A percentile compares a stretch with the other conserved stretches of the same genome.
Conservation (phyloP, 2,329 filamentous ascomycete species). For the Colletotrichum lindemuthianum region DNA sequence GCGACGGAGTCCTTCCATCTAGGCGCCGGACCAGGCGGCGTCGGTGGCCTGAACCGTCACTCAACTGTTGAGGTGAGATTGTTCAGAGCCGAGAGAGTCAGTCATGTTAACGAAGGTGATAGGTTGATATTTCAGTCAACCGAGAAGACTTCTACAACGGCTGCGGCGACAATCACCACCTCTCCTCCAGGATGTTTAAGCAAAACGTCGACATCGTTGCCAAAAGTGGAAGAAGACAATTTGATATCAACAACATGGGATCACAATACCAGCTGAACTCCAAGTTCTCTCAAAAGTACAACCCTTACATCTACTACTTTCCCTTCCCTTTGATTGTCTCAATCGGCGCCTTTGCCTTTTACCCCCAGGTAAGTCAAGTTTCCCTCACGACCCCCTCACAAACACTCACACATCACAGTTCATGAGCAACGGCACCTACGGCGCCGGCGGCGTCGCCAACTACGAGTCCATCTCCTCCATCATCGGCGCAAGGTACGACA, state of each 20-base stretch:
- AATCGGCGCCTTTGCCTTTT: constrained; percentile 21
- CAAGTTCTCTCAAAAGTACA: constrained; percentile 28
- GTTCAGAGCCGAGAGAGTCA: background rate
- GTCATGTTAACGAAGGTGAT: background rate
- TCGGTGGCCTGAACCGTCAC: constrained; percentile 29
- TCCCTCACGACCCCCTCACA: too few relatives aligned
- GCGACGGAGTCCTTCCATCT: constrained; percentile 25
- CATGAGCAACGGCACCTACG: constrained; percentile 29
- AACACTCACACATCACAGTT: background rate
- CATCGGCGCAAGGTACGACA: constrained; percentile 27
- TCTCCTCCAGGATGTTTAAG: constrained; percentile 30
- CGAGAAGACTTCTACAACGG: constrained; percentile 30
- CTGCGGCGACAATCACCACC: constrained; percentile 26
- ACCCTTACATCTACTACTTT: constrained; percentile 31
- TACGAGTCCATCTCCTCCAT: constrained; percentile 31
- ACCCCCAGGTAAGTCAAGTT: constrained; percentile 17
- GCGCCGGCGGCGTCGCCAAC: constrained; percentile 25
- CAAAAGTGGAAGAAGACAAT: constrained; percentile 19
- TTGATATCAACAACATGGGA: constrained; percentile 26
- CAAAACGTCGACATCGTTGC: constrained; percentile 31
- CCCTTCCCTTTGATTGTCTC: constrained; percentile 28
- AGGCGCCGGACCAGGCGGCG: constrained; percentile 16
- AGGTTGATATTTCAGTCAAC: constrained; percentile 29
- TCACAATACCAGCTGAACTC: constrained; percentile 27
- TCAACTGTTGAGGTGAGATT: constrained; percentile 25